phyloP scores from a whole-genome alignment of 768 basidiomycete genomes.

The Pulveroboletus ravenelii region DNA sequence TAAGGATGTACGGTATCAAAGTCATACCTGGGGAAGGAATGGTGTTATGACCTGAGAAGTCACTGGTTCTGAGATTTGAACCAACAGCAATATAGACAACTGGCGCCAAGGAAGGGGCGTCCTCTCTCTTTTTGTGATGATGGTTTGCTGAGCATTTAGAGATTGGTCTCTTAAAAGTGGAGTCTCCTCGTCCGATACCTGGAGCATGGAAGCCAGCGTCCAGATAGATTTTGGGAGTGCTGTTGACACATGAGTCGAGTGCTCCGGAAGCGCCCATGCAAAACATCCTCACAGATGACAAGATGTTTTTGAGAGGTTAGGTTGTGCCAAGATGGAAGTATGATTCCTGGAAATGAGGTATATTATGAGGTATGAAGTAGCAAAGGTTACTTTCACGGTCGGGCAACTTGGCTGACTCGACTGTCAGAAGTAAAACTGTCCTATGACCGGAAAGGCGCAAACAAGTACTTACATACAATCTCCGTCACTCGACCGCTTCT shows the following conservation, averaged over 20 bases:
- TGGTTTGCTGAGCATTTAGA: constrained; percentile 5
- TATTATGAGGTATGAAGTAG: neutral
- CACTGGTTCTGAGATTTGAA: constrained; percentile 72
- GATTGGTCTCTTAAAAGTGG: constrained; percentile 41
- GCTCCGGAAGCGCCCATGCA: neutral
- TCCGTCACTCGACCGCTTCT: too few species aligned
- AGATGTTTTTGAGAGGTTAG: neutral
- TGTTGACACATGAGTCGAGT: neutral
- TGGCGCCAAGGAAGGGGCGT: constrained; percentile 68
- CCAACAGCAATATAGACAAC: constrained; percentile 60
- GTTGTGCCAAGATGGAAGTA: too few species aligned
- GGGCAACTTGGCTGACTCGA: too few species aligned
- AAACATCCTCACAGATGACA: neutral
- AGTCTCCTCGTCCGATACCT: constrained; percentile 51
- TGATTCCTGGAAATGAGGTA: too few species aligned
- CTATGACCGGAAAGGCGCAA: too few species aligned
- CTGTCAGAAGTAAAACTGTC: too few species aligned
- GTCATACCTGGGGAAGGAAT: constrained; percentile 56
- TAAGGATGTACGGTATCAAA: neutral
- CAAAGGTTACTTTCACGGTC: too few species aligned
- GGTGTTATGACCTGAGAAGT: constrained; percentile 72
- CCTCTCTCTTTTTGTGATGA: constrained; percentile 25
- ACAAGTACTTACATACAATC: too few species aligned
- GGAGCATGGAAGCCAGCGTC: constrained; percentile 1
- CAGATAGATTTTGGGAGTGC: neutral